Evolutionary conservation across 1,284 basidiomycete genomes (phyloP), one percentile per base, ranked within the genome.

Genomic region (Tremellales sp.): DNA sequence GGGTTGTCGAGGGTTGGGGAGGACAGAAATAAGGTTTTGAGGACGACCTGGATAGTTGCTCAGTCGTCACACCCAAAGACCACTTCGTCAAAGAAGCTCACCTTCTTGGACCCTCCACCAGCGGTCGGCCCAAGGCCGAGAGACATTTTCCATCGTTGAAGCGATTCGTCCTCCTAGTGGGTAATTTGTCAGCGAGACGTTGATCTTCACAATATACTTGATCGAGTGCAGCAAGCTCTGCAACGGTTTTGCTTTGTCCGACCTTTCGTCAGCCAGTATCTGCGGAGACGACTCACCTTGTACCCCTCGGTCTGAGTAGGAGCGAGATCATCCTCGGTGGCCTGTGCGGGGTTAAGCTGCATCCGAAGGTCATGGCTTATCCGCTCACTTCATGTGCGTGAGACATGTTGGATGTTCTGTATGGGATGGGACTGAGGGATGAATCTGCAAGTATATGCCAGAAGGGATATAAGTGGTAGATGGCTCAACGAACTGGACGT

Each of bases 101-200:
- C 68, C 59, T 71, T 70, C 46, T 68, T 70, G 10, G 55, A 50
- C 7, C 65, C 72, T 18, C 61, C 54, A 7, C 55, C 58, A 4
- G 41, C 53, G 5, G 54, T 56, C n/a, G 69, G 63, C 8, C 60
- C 68, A 27, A 80, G 63, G 14, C 78, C 78, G 9, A 80, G 68
- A 29, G 74, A 76, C 3, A 74, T 74, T 60, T 80, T 80, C 78
- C 78, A 80, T 45, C 76, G 71, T 43, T 75, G 75, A 8, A 80
- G 70, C 39, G 75, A 77, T 60, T 79, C 78, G 58, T 80, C 78
- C 44, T 78, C 74, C 59, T 75, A 48, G 16, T 14, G 10, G 9
- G 13, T 19, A n/a, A n/a, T n/a, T n/a, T n/a, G 10, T 50, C 40
- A 46, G 27, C 22, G 14, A n/a, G n/a, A 12, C 31, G 31, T 42